Evolutionary conservation across 2,329 filamentous ascomycete genomes (phyloP).

Genomic region (Colletotrichum trifolii): DNA sequence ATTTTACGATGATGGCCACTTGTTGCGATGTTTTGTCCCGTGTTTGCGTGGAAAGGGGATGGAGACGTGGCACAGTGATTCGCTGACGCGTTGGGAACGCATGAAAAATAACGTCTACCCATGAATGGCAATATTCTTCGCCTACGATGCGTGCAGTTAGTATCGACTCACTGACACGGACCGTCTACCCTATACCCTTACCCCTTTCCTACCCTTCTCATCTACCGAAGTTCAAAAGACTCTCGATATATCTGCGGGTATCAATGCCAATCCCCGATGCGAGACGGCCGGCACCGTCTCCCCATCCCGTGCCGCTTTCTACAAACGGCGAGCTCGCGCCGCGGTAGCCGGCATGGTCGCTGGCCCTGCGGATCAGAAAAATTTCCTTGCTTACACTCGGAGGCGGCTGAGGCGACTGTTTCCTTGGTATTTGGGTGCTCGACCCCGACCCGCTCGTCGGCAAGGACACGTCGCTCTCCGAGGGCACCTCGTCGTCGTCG

Average conservation of each 20-base stretch:
- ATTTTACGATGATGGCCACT: too few relatives aligned
- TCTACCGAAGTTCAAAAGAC: slow-evolving; percentile 67
- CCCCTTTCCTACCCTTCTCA: too few relatives aligned
- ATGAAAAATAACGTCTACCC: too few relatives aligned
- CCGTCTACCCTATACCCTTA: too few relatives aligned
- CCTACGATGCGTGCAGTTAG: too few relatives aligned
- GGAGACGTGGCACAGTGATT: too few relatives aligned
- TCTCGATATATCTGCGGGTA: slow-evolving; percentile 80
- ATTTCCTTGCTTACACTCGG: slow-evolving; percentile 65
- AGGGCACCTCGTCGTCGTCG: neutral
- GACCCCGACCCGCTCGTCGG: slow-evolving; percentile 13
- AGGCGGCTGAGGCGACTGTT: neutral
- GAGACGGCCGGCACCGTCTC: slow-evolving; percentile 68
- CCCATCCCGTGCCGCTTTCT: slow-evolving; percentile 56
- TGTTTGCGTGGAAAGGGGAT: too few relatives aligned
- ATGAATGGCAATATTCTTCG: too few relatives aligned
- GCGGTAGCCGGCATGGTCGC: slow-evolving; percentile 61
- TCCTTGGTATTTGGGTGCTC: slow-evolving; percentile 11
- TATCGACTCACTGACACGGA: too few relatives aligned
- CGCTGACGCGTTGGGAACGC: too few relatives aligned
- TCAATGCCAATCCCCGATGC: slow-evolving; percentile 82
- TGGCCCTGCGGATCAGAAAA: slow-evolving; percentile 68
- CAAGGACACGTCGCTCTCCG: slow-evolving; percentile 17
- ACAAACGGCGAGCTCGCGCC: slow-evolving; percentile 47
- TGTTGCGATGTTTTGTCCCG: too few relatives aligned